phyloP scores from a whole-genome alignment of 2,329 filamentous ascomycete species.

The Monilinia laxa region DNA sequence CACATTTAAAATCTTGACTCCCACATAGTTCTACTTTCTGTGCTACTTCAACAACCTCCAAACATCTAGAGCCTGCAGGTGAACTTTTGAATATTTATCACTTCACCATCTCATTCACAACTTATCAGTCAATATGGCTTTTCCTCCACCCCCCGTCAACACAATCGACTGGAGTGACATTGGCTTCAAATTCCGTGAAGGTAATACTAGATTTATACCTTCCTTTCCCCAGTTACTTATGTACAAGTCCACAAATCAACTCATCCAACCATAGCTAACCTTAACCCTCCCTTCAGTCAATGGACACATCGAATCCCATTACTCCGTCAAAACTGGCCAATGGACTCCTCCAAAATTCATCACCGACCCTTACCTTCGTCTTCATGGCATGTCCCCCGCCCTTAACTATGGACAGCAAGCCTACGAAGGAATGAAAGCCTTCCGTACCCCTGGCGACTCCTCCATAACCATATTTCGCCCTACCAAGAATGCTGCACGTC shows the following conservation, averaged over 20 bases:
- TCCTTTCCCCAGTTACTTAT: conserved; percentile 7
- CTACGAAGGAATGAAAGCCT: conserved; percentile 98
- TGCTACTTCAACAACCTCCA: no score
- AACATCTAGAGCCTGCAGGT: no score
- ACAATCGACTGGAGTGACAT: conserved; percentile 91
- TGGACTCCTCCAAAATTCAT: conserved; percentile 82
- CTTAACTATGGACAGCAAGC: conserved; percentile 98
- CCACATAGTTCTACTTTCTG: no score
- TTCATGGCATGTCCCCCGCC: conserved; percentile 93
- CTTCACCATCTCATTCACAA: no score
- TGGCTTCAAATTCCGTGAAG: conserved; percentile 89
- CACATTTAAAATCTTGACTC: no score
- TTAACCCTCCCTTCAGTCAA: conserved; percentile 61
- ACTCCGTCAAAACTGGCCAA: conserved; percentile 68
- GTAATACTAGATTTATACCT: conserved; percentile 47
- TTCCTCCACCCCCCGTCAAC: conserved; percentile 74
- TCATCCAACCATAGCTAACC: conserved; percentile 5
- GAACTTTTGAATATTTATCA: no score
- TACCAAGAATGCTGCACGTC: conserved; percentile 75
- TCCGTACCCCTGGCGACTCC: conserved; percentile 68
- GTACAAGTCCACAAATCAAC: no score
- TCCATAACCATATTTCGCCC: conserved; percentile 85
- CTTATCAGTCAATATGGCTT: conserved; percentile 45
- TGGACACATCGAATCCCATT: conserved; percentile 88
- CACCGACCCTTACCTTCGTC: conserved; percentile 75